These are phyloP conservation scores for Backusella sp. DNA, from an alignment of 192 early-diverging fungal genomes.

Conservation along the genomic window DNA sequence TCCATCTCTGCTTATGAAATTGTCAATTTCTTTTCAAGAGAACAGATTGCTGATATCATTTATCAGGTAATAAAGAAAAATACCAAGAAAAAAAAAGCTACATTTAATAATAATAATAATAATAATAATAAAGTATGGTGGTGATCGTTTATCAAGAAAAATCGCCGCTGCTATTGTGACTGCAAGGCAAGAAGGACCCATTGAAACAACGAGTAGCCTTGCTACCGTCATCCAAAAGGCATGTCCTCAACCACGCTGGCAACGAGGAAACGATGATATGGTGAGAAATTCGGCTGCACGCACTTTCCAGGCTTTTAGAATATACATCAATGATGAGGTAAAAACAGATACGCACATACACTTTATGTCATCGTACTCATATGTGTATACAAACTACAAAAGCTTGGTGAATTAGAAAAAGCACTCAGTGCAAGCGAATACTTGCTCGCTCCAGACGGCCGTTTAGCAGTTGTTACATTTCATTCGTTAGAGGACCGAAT, in stretches of 20 bases:
- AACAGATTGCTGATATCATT: slow-evolving; percentile 65
- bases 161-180: slow-evolving; percentile 64
- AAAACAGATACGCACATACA: neutral
- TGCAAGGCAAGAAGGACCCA: slow-evolving; percentile 45
- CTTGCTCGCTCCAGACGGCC: slow-evolving; percentile 52
- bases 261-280: slow-evolving; percentile 42
- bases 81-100: neutral
- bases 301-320: slow-evolving; percentile 61
- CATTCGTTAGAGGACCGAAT: slow-evolving; percentile 75
- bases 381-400: neutral
- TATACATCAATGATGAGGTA: slow-evolving; percentile 73
- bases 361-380: neutral
- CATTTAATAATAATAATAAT: neutral
- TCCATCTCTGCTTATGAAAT: slow-evolving; percentile 61
- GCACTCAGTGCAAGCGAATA: slow-evolving; percentile 52
- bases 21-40: slow-evolving; percentile 60
- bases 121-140: slow-evolving; percentile 49
- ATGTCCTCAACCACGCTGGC: slow-evolving; percentile 41
- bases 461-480: slow-evolving; percentile 64
- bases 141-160: slow-evolving; percentile 57
- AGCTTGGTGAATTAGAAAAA: slow-evolving; percentile 52
- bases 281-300: slow-evolving; percentile 53
- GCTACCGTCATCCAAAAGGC: slow-evolving; percentile 52
- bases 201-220: slow-evolving; percentile 57
- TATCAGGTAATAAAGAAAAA: slow-evolving; percentile 29